Evolutionary conservation across 306 rosid species (phyloP).

Genomic region (Cicer cuneatum): DNA sequence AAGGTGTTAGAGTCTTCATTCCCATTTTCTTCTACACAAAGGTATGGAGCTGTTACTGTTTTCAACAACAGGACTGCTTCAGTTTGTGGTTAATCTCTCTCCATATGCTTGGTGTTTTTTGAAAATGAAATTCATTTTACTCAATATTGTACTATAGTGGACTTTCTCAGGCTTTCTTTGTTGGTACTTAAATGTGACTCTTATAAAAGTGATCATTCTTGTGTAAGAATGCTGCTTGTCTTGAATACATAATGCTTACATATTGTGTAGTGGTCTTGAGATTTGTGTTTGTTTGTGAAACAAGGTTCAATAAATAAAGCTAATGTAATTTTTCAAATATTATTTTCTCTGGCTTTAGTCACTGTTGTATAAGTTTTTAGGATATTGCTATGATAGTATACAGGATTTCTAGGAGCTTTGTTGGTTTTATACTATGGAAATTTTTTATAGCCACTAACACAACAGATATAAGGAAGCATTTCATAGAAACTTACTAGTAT

Average conservation of each 20-base stretch:
- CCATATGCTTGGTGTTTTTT: constrained; percentile 48
- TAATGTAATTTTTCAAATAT: constrained; percentile 32
- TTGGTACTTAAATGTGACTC: constrained; percentile 51
- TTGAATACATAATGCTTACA: constrained; percentile 55
- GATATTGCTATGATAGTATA: too few species aligned
- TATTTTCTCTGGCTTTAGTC: too few species aligned
- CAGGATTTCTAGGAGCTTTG: too few species aligned
- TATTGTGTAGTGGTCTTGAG: constrained; percentile 59
- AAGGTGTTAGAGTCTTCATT: constrained; percentile 45
- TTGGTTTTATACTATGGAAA: too few species aligned
- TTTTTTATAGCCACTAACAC: too few species aligned
- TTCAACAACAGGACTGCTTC: constrained; percentile 42
- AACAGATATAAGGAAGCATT: too few species aligned
- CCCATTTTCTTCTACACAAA: constrained; percentile 56
- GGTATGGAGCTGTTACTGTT: constrained; percentile 56
- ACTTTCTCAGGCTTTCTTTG: constrained; percentile 51
- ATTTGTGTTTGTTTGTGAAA: constrained; percentile 55
- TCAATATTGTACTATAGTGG: constrained; percentile 54
- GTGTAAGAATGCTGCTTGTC: constrained; percentile 60
- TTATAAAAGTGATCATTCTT: constrained; percentile 52
- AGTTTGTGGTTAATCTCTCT: constrained; percentile 52
- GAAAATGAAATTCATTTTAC: constrained; percentile 61
- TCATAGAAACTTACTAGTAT: too few species aligned
- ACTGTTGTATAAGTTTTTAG: too few species aligned
- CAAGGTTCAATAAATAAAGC: constrained; percentile 54